phyloP scores from a whole-genome alignment of 1,139 yeast species.

The Suhomyces wounanorum region DNA sequence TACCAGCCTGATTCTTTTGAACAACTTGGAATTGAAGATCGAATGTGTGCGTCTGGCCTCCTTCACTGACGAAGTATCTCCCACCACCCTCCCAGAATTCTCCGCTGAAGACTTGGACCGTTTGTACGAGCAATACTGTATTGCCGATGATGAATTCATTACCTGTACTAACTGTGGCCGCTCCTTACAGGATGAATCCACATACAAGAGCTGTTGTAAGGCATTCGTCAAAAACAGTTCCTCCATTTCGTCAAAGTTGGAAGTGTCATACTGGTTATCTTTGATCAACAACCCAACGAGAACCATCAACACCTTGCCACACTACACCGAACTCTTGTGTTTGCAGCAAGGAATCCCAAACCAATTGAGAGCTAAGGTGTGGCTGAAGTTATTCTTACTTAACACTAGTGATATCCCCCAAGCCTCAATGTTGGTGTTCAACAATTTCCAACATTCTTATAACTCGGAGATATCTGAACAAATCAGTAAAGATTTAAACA shows the following conservation, averaged over 20 bases:
- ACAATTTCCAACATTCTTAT: constrained; percentile 49
- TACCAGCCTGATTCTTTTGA: constrained; percentile 24
- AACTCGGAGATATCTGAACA: constrained; percentile 48
- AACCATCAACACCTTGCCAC: constrained; percentile 49
- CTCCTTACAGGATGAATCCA: constrained; percentile 17
- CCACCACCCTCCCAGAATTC: constrained; percentile 14
- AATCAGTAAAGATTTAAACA: constrained; percentile 60
- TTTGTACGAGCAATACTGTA: constrained; percentile 28
- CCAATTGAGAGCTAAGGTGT: constrained; percentile 38
- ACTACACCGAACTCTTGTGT: constrained; percentile 45
- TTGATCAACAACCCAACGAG: constrained; percentile 48
- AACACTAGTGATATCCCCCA: constrained; percentile 37
- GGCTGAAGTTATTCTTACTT: constrained; percentile 40
- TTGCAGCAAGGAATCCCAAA: constrained; percentile 45
- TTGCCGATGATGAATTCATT: constrained; percentile 37
- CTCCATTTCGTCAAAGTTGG: constrained; percentile 30
- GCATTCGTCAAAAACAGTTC: constrained; percentile 20
- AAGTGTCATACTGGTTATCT: constrained; percentile 47
- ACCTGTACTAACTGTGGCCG: constrained; percentile 36
- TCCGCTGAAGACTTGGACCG: constrained; percentile 18
- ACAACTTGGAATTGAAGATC: constrained; percentile 36
- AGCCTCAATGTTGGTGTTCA: constrained; percentile 35
- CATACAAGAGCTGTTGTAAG: constrained; percentile 25
- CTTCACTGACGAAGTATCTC: constrained; percentile 14
- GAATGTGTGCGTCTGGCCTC: constrained; percentile 27